Evolutionary conservation across 139 green algal species (phyloP).

Genomic region (Ostreobium quekettii): DNA sequence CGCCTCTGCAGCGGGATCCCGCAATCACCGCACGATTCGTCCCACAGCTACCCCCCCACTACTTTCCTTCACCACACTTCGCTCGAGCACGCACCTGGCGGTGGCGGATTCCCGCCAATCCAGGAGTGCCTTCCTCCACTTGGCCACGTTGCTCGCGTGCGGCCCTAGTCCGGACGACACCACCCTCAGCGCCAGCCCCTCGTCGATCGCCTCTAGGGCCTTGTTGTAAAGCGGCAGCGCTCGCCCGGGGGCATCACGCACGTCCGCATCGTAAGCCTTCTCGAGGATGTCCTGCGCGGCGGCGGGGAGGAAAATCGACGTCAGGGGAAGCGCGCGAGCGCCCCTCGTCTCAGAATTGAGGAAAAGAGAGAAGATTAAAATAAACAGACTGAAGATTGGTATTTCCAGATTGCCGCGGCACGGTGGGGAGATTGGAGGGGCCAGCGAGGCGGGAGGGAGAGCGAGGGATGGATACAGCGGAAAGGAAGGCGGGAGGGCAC

Average conservation of each 20-base stretch:
- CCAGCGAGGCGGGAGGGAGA: neutral
- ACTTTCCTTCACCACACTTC: too few species aligned
- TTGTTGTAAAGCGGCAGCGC: conserved; percentile 46
- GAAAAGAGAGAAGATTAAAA: neutral
- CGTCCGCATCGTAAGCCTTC: conserved; percentile 38
- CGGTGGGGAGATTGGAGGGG: neutral
- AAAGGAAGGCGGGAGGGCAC: too few species aligned
- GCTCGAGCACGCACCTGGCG: conserved; percentile 35
- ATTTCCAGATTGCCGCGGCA: neutral
- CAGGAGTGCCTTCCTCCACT: conserved; percentile 38
- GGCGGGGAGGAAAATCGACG: neutral
- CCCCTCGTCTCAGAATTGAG: neutral
- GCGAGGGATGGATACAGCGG: too few species aligned
- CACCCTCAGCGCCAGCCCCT: conserved; percentile 41
- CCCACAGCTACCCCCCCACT: too few species aligned
- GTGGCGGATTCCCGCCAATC: conserved; percentile 26
- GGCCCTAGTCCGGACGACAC: conserved; percentile 37
- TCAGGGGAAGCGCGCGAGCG: neutral
- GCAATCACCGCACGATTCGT: too few species aligned
- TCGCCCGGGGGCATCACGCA: conserved; percentile 13
- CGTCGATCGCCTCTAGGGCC: conserved; percentile 36
- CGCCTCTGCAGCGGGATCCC: too few species aligned
- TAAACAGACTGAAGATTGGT: neutral
- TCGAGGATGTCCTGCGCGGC: conserved; percentile 45
- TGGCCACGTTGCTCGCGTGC: conserved; percentile 32